A percentile compares a stretch with the other conserved stretches of the same genome.
Evolutionary conservation across 2,329 filamentous ascomycete species (phyloP).

Genomic region (Akanthomyces uredinophilus): DNA sequence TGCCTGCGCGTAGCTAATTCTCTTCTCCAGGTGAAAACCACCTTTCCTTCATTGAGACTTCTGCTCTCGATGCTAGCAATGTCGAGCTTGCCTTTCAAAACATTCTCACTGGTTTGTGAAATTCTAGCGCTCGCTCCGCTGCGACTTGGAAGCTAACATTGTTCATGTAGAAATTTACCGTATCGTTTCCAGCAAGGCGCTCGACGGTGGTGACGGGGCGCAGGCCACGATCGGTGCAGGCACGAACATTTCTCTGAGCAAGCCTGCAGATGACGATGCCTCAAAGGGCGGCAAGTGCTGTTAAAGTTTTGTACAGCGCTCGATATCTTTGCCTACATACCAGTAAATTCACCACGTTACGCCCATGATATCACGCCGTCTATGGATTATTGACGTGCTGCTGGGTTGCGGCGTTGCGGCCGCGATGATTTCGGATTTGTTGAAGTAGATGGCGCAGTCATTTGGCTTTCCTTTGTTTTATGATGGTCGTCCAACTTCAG

Average conservation of each 20-base stretch:
- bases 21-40: slow-evolving; percentile 77
- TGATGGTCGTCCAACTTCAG: slow-evolving; percentile 31
- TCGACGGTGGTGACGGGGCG: slow-evolving; percentile 80
- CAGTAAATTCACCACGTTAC: slow-evolving; percentile 1
- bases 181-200: slow-evolving; percentile 95
- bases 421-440: slow-evolving; percentile 31
- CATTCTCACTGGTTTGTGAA: slow-evolving; percentile 81
- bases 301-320: slow-evolving; percentile 37
- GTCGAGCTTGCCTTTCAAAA: slow-evolving; percentile 99
- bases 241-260: slow-evolving; percentile 80
- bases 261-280: slow-evolving; percentile 69
- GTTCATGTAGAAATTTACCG: slow-evolving; percentile 85
- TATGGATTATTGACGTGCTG: neutral
- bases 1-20: slow-evolving; percentile 15
- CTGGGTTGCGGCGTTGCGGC: slow-evolving; percentile 25
- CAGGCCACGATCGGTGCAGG: slow-evolving; percentile 76
- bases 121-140: neutral
- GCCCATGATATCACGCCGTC: slow-evolving; percentile 15
- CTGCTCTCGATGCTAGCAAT: slow-evolving; percentile 96
- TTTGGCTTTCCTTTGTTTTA: slow-evolving; percentile 36
- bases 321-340: slow-evolving; percentile 10
- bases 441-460: slow-evolving; percentile 38
- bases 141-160: slow-evolving; percentile 10
- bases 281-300: slow-evolving; percentile 80
- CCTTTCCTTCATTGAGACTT: slow-evolving; percentile 98